phyloP scores from a whole-genome alignment of 116 monocot species.

The Posidonia oceanica region DNA sequence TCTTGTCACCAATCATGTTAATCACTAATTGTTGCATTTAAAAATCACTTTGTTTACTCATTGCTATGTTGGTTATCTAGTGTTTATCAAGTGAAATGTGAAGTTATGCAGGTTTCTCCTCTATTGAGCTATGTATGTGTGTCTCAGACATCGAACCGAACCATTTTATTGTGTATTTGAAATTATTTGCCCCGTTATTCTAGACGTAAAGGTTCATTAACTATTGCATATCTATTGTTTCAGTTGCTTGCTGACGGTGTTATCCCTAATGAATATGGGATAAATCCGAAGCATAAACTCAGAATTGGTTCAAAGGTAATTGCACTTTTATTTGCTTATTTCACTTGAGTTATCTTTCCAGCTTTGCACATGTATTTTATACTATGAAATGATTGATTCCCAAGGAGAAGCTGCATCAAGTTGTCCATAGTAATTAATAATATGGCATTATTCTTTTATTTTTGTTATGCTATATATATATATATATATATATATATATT shows the following conservation, averaged over 20 bases:
- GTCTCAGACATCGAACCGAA: too few relatives aligned
- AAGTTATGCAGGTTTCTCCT: too few relatives aligned
- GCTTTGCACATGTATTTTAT: too few relatives aligned
- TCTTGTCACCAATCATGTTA: background rate
- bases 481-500: background rate
- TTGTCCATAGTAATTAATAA: too few relatives aligned
- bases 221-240: background rate
- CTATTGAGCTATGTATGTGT: too few relatives aligned
- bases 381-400: too few relatives aligned
- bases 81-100: background rate
- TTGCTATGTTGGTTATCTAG: background rate
- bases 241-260: conserved; percentile 98
- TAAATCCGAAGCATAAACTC: conserved; percentile 93
- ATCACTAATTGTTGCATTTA: background rate
- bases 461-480: background rate
- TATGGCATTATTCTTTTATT: too few relatives aligned
- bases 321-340: background rate
- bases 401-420: too few relatives aligned
- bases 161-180: too few relatives aligned
- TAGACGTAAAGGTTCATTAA: background rate
- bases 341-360: background rate
- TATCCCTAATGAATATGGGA: conserved; percentile 98
- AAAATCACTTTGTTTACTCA: background rate
- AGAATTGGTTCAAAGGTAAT: conserved; percentile 98
- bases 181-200: background rate